Base-by-base conservation (phyloP, 768 basidiomycete genomes). In the Mycena maculata region DNA sequence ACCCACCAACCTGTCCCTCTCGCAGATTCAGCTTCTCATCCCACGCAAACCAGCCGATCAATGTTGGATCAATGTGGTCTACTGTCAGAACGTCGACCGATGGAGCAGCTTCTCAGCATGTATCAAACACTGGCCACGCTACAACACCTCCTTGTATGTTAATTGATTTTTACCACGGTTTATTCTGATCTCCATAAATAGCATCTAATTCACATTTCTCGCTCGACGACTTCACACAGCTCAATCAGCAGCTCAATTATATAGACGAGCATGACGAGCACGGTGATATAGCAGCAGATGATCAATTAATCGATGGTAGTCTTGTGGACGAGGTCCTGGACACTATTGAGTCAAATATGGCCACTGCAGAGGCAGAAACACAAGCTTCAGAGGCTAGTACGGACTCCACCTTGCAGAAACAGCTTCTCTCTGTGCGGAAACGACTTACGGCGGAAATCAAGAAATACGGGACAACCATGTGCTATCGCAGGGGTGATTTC, bases 401-500 rank as follows among this genome's bases (percentile, higher is more conserved):
- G 18, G 33, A 59, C 18, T 48, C 44, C 12, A 25, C 10, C 8
- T 4, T 48, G 12, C 45, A 48, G 1, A 47, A 45, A 23, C 13
- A 47, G 16, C 11, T 58, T 4, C 2, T 23, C 11, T n/a, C 28
- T 20, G 42, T 58, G 41, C 28, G 9, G 28, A 16, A 58, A 9
- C 28, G 42, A 16, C 28, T 58, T 2, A 5, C 18, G 3, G n/a
- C 10, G n/a, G 56, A 58, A 9, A 27, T 31, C 1, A 7, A 13
- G 11, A 28, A 23, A 18, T 33, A 27, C 20, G 30, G 28, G n/a
- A 58, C 1, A 6, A 18, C 30, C 11, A 13, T 33, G 30, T 58
- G 56, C 44, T 58, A 58, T 23, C 18, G 11, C 3, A 11, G 56
- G 25, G 56, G 56, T 23, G 56, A 58, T 23, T 58, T 58, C 27